Evolutionary conservation across 2,329 filamentous ascomycete species (phyloP).

Genomic region (Calonectria hongkongensis): DNA sequence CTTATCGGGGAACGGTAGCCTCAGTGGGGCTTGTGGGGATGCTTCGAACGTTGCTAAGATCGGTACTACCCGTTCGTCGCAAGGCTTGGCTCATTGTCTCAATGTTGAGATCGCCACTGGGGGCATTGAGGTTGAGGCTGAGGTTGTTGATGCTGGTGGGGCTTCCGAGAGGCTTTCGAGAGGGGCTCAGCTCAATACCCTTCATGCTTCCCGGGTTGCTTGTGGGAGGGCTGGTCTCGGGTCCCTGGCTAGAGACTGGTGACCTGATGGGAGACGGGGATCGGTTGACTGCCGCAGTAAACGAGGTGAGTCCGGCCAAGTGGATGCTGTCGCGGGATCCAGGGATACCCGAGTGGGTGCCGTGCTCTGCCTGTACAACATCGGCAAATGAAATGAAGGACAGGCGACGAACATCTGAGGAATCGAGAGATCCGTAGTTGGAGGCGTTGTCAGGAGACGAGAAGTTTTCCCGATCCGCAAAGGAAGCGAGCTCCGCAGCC

Average conservation of each 20-base stretch:
- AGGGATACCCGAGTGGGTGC: constrained; percentile 69
- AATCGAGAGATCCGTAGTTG: constrained; percentile 86
- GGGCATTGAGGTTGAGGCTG: constrained; percentile 56
- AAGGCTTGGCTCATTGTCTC: constrained; percentile 96
- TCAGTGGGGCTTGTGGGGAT: constrained; percentile 76
- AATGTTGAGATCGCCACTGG: constrained; percentile 83
- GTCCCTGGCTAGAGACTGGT: constrained; percentile 82
- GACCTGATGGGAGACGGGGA: constrained; percentile 89
- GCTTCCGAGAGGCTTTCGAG: constrained; percentile 76
- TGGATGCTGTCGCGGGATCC: constrained; percentile 82
- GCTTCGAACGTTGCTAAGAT: constrained; percentile 77
- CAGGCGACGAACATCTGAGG: constrained; percentile 85
- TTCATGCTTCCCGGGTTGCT: constrained; percentile 85
- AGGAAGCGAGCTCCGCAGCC: constrained; percentile 75
- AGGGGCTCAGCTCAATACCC: constrained; percentile 82
- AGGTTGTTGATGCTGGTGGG: constrained; percentile 74
- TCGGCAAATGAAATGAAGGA: constrained; percentile 99
- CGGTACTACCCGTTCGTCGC: constrained; percentile 88
- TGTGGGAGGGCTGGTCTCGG: constrained; percentile 82
- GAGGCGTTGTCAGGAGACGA: constrained; percentile 77
- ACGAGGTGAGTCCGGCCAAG: constrained; percentile 78
- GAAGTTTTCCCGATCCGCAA: constrained; percentile 66
- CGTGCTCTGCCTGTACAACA: constrained; percentile 90
- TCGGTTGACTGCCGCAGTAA: constrained; percentile 74
- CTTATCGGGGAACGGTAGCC: constrained; percentile 55